A percentile compares a stretch with the other conserved stretches of the same genome.
phyloP scores from a whole-genome alignment of 257 asterid species.

The Lycium barbarum region DNA sequence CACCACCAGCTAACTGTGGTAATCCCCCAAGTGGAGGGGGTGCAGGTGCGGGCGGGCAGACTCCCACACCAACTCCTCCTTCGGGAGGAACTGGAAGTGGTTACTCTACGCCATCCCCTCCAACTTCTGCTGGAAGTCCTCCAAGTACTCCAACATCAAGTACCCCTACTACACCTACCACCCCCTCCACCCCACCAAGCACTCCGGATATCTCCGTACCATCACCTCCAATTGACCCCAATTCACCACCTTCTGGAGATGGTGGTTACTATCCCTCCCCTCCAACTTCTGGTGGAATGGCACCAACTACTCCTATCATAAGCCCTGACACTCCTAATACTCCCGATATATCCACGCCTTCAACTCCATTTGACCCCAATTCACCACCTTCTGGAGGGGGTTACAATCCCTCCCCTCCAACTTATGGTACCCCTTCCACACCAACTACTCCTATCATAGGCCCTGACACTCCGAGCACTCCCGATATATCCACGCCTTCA shows the following conservation, averaged over 20 bases:
- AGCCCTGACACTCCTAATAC: neutral
- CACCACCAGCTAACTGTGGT: slow-evolving; percentile 70
- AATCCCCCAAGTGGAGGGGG: slow-evolving; percentile 69
- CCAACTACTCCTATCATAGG: slow-evolving; percentile 36
- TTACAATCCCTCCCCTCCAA: slow-evolving; percentile 17
- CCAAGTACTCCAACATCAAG: slow-evolving; percentile 37
- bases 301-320: slow-evolving; percentile 11
- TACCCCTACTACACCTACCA: neutral
- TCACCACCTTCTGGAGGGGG: slow-evolving; percentile 29
- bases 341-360: neutral
- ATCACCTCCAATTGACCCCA: slow-evolving; percentile 2
- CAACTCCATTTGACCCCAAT: slow-evolving; percentile 18
- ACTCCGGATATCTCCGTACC: neutral
- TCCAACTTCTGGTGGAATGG: slow-evolving; percentile 31
- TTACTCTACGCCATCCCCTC: slow-evolving; percentile 23
- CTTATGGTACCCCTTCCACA: slow-evolving; percentile 25
- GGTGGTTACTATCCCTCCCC: slow-evolving; percentile 31
- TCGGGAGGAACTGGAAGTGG: slow-evolving; percentile 25
- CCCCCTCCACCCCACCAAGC: neutral
- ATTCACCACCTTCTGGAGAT: slow-evolving; percentile 28
- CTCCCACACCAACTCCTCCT: slow-evolving; percentile 54
- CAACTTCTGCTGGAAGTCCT: slow-evolving; percentile 31
- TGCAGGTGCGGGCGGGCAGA: slow-evolving; percentile 40
- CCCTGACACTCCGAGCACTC: slow-evolving; percentile 45
- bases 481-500: slow-evolving; percentile 55